Percentiles rank a stretch among this genome's conserved stretches.
These are phyloP conservation scores for Ogataea haglerorum DNA, from an alignment of 805 yeast species.

Conservation along the genomic window DNA sequence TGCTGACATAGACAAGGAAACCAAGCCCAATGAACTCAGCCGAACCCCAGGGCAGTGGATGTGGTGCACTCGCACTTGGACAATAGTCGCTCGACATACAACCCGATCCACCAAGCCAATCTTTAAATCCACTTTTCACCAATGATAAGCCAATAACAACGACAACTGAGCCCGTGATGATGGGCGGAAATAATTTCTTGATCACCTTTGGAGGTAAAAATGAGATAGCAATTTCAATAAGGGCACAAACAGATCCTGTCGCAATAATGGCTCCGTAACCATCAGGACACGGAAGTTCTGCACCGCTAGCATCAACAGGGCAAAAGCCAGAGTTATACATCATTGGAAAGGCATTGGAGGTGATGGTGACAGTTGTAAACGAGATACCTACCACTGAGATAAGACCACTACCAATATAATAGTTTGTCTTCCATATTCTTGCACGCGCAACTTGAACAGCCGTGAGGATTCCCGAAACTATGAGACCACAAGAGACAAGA, in stretches of 20 bases:
- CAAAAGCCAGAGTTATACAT: slow-evolving; percentile 75
- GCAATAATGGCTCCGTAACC: slow-evolving; percentile 85
- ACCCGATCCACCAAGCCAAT: slow-evolving; percentile 85
- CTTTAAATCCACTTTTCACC: slow-evolving; percentile 67
- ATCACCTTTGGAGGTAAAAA: slow-evolving; percentile 71
- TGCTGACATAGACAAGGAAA: slow-evolving; percentile 70
- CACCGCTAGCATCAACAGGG: slow-evolving; percentile 61
- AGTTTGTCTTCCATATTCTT: slow-evolving; percentile 67
- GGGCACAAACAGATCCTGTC: slow-evolving; percentile 70
- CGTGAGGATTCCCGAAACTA: slow-evolving; percentile 68
- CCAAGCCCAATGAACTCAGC: slow-evolving; percentile 87
- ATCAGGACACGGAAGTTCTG: slow-evolving; percentile 71
- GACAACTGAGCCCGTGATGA: slow-evolving; percentile 93
- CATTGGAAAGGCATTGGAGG: slow-evolving; percentile 67
- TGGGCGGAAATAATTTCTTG: slow-evolving; percentile 77
- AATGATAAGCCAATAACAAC: slow-evolving; percentile 72
- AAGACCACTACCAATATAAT: slow-evolving; percentile 81
- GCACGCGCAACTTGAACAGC: slow-evolving; percentile 76
- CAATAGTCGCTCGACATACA: slow-evolving; percentile 36
- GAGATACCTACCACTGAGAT: slow-evolving; percentile 89
- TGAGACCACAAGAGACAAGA: slow-evolving; percentile 67
- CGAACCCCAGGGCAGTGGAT: slow-evolving; percentile 60
- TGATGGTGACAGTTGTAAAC: slow-evolving; percentile 82
- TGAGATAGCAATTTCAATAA: slow-evolving; percentile 67
- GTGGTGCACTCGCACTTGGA: slow-evolving; percentile 48